Evolutionary conservation across 139 green algal genomes (phyloP), one percentile per base, ranked within the genome.

Genomic region (Zygnema circumcarinatum): DNA sequence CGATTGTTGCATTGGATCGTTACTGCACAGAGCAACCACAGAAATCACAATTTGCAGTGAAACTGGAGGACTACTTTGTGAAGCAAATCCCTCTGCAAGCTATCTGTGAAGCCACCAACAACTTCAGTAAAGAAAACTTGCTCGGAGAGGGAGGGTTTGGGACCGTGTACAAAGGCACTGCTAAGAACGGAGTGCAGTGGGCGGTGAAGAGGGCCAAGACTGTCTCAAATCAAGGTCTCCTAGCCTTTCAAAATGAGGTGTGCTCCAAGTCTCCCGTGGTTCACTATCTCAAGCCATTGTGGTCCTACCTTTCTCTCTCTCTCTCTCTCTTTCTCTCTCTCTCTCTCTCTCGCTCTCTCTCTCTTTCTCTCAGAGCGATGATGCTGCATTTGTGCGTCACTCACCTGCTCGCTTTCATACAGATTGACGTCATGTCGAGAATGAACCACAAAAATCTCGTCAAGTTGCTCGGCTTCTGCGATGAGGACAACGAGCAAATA

Each of bases 171-270:
- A 83, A 83, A 83, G 81, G 81, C 0, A 39, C 29, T 39, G 38
- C 42, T 38, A 62, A 25, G 7, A n/a, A 76, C 79, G 79, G 79
- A 0, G 25, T 38, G 25, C n/a, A 36, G 31, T 86, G 41, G 41
- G 79, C 79, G 25, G 79, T 86, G n/a, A 86, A 86, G 31, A 67
- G 79, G 29, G 79, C 79, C 29, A 86, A 76, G n/a, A 76, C 33
- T 21, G 52, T 38, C 25, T 76, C 47, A 29, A 29, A 42, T 1
- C 36, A 86, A 39, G 20, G 32, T 22, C 52, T 86, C 0, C 38
- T 38, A 68, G 52, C 35, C 2, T 86, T 86, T 38, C 38, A 86
- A 68, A 86, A 86, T 7, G 79, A 86, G 79, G 79, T 86, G 47
- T n/a, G n/a, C n/a, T n/a, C n/a, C n/a, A n/a, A n/a, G n/a, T n/a